These are phyloP conservation scores for Trichoderma harzianum DNA, from an alignment of 2,329 filamentous ascomycete genomes.

Conservation along the genomic window DNA sequence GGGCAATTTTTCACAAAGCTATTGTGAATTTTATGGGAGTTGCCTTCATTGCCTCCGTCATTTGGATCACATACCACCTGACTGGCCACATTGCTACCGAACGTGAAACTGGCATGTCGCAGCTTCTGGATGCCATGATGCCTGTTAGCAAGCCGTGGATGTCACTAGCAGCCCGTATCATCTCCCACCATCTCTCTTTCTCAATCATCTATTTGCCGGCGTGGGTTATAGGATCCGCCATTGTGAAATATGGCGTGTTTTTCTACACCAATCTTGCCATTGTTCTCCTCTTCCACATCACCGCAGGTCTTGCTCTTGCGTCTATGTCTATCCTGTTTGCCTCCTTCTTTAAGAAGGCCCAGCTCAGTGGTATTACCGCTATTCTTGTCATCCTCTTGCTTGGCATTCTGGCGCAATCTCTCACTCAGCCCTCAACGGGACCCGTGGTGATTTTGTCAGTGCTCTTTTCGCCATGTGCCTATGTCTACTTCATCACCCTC, in stretches of 20 bases:
- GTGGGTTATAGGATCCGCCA: conserved; percentile 73
- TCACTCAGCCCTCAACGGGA: conserved; percentile 58
- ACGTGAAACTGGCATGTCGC: conserved; percentile 81
- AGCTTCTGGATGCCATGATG: conserved; percentile 89
- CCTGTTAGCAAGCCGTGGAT: conserved; percentile 71
- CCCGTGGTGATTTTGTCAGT: conserved; percentile 68
- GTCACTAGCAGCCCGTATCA: conserved; percentile 70
- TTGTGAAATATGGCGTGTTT: conserved; percentile 63
- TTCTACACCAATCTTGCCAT: conserved; percentile 60
- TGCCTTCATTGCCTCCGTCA: conserved; percentile 73
- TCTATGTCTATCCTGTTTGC: conserved; percentile 80
- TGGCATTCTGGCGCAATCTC: conserved; percentile 76
- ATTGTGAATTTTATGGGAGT: conserved; percentile 76
- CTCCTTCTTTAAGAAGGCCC: conserved; percentile 80
- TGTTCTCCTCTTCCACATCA: conserved; percentile 69
- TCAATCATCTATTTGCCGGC: conserved; percentile 75
- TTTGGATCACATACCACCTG: conserved; percentile 82
- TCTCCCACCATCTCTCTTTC: conserved; percentile 78
- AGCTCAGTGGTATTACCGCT: conserved; percentile 79
- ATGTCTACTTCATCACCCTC: conserved; percentile 73
- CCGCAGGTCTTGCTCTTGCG: conserved; percentile 72
- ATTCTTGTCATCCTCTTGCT: conserved; percentile 71
- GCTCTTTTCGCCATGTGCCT: conserved; percentile 84
- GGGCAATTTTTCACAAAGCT: conserved; percentile 64
- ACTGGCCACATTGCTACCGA: conserved; percentile 83